Conservation (phyloP, 495 filamentous ascomycete genomes). For the Xylaria grammica region DNA sequence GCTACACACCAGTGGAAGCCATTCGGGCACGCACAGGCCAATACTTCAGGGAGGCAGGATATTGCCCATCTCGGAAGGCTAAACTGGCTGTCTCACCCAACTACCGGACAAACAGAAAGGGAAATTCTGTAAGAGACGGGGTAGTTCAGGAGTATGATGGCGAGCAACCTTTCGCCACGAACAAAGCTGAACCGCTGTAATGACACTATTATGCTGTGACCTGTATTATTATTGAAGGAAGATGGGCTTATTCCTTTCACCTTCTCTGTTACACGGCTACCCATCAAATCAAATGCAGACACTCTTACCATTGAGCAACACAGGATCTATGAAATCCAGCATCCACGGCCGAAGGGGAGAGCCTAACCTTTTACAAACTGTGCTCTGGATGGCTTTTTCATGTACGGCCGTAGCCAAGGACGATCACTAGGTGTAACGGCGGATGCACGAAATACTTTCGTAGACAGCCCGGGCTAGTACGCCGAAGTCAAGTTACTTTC, state of each 20-base stretch:
- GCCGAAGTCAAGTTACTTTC: background rate
- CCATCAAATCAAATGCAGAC: background rate
- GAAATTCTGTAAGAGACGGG: background rate
- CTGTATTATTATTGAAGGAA: conserved; percentile 3
- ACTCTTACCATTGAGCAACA: conserved; percentile 12
- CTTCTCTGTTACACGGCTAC: conserved; percentile 13
- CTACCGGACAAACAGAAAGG: background rate
- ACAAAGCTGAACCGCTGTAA: background rate
- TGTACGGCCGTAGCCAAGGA: conserved; percentile 23
- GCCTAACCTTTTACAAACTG: background rate
- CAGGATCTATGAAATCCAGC: conserved; percentile 6
- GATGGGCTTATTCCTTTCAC: conserved; percentile 3
- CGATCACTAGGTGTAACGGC: conserved; percentile 16
- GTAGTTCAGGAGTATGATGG: background rate
- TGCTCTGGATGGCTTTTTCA: conserved; percentile 5
- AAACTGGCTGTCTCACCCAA: background rate
- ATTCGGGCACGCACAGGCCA: conserved; percentile 2
- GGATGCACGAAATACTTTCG: conserved; percentile 1
- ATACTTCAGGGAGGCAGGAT: background rate
- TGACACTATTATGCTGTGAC: conserved; percentile 2
- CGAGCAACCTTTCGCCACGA: background rate
- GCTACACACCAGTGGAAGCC: background rate
- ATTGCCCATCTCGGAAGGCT: background rate
- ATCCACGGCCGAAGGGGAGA: background rate
- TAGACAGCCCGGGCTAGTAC: background rate